Base-by-base conservation (phyloP, 2,329 filamentous ascomycete genomes). In the Clonostachys chloroleuca region DNA sequence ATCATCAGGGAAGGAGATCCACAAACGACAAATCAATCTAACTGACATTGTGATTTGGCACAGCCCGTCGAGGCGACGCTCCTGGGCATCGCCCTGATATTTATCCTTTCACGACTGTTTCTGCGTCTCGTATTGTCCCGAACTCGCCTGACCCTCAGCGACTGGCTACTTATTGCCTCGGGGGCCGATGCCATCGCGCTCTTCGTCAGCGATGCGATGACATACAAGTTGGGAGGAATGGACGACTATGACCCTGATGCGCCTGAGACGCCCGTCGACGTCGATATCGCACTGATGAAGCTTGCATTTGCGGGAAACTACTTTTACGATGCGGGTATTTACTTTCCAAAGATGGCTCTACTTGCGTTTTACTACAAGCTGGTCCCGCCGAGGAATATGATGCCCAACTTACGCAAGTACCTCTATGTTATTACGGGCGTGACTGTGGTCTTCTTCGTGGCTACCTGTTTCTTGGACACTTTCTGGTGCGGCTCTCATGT, bases 401-500 rank as follows among this genome's bases (percentile, higher is more conserved):
- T 61, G 40, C 59, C 59, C 2, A 8, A 30, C 2, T 39, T 62
- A 9, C 55, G 59, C 3, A 59, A 54, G 8, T 45, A 44, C 12
- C 52, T 62, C 1, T 59, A 59, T 30, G 53, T 14, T 3, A 44
- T 45, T 1, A 59, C 53, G 1, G 55, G 39, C 1, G 16, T 62
- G 50, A 62, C 59, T 4, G 40, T 46, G 9, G 39, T 42, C 2
- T 62, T 62, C 12, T 53, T 54, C 34, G 12, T 56, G 0, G 54
- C 56, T 1, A 62, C 59, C 5, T 55, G 49, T 12, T 53, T 60
- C 3, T 13, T 62, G 43, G 59, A 62, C 37, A 62, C 59, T 0
- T 62, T 62, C n/a, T 62, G 59, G 57, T 62, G 59, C n/a, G 59
- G 59, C 1, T 4, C 46, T 3, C 47, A 62, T 2, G 57, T 59